phyloP scores from a whole-genome alignment of 148 eudicot genomes.

The Agrostemma githago region DNA sequence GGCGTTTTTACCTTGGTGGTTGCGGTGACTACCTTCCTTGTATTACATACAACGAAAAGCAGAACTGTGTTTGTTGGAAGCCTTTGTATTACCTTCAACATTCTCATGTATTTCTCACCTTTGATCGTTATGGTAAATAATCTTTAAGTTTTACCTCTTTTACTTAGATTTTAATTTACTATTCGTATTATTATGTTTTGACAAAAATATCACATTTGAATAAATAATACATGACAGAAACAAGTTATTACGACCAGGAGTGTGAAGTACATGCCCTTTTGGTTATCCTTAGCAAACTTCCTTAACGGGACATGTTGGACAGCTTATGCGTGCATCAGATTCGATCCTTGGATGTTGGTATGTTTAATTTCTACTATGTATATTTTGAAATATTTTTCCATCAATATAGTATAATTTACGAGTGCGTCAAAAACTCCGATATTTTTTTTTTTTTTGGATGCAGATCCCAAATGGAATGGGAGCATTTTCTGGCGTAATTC shows the following conservation, averaged over 20 bases:
- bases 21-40: constrained; percentile 26
- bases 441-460: not conserved
- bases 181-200: no score
- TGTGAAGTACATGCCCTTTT: constrained; percentile 86
- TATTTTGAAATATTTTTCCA: not conserved
- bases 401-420: no score
- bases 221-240: not conserved
- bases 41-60: constrained; percentile 30
- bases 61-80: constrained; percentile 60
- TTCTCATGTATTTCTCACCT: constrained; percentile 66
- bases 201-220: no score
- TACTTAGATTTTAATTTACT: no score
- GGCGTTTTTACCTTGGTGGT: constrained; percentile 29
- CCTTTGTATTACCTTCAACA: constrained; percentile 47
- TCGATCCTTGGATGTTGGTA: constrained; percentile 64
- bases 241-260: constrained; percentile 64
- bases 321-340: constrained; percentile 43
- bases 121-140: constrained; percentile 60
- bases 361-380: not conserved
- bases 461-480: constrained; percentile 74
- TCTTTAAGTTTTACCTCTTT: not conserved
- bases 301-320: constrained; percentile 60
- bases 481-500: constrained; percentile 41
- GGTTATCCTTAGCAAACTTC: constrained; percentile 59
- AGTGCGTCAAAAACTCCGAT: no score